Conservation (phyloP, 2,329 filamentous ascomycete genomes). For the Trichoderma sp. region DNA sequence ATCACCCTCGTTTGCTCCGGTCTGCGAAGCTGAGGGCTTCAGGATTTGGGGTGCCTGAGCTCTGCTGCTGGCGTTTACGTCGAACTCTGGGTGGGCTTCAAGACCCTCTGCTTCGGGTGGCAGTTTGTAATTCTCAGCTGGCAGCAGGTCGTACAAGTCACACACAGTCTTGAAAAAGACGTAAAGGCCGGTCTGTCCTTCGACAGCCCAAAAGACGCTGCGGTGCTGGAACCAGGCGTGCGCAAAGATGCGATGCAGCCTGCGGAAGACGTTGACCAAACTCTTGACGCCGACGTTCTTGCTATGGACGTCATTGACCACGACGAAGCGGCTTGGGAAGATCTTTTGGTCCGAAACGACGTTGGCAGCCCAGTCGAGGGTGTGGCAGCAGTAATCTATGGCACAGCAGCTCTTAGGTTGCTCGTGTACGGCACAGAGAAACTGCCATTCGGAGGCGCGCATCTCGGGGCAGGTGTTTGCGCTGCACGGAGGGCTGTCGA, state of each 20-base stretch:
- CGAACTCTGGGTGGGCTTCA: conserved; percentile 55
- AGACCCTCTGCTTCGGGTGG: conserved; percentile 89
- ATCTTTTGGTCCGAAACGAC: conserved; percentile 92
- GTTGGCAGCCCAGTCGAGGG: conserved; percentile 95
- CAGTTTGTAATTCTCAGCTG: conserved; percentile 93
- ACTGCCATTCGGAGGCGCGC: conserved; percentile 99
- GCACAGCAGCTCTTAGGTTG: conserved; percentile 96
- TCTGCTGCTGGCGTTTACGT: conserved; percentile 41
- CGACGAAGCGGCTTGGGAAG: conserved; percentile 82
- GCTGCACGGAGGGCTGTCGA: conserved; percentile 87
- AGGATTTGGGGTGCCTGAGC: conserved; percentile 42
- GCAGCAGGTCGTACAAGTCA: conserved; percentile 86
- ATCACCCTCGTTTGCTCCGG: conserved; percentile 41
- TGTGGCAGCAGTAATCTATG: conserved; percentile 99
- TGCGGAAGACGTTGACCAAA: conserved; percentile 90
- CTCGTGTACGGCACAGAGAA: conserved; percentile 96
- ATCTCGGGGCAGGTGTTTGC: conserved; percentile 92
- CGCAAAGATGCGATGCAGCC: conserved; percentile 94
- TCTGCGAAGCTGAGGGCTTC: conserved; percentile 40
- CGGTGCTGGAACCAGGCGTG: conserved; percentile 99
- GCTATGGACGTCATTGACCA: conserved; percentile 60
- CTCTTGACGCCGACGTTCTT: conserved; percentile 73
- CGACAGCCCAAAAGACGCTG: conserved; percentile 92
- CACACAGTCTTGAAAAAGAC: conserved; percentile 97
- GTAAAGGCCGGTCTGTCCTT: conserved; percentile 88